Percentiles rank a stretch among this genome's conserved stretches.
Evolutionary conservation across 768 basidiomycete species (phyloP).

Genomic region (Amanita rubescens): DNA sequence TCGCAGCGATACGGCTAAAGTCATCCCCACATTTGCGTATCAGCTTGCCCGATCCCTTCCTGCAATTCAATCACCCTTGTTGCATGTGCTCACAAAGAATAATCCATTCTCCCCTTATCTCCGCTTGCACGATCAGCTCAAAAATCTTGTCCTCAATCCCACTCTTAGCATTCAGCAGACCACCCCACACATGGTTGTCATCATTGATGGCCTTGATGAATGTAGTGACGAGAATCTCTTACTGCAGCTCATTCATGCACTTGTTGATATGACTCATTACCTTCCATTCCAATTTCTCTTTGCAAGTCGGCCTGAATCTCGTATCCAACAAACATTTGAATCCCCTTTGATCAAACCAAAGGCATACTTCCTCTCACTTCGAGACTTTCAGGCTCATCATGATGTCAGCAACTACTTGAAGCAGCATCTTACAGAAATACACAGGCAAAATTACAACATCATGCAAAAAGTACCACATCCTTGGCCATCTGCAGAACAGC

Average conservation of each 20-base stretch:
- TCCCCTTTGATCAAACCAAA: not conserved
- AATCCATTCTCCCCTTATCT: not conserved
- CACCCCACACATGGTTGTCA: not conserved
- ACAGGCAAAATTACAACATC: too few species aligned
- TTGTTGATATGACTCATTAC: not conserved
- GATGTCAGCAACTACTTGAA: too few species aligned
- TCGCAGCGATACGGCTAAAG: not conserved
- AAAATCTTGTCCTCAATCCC: not conserved
- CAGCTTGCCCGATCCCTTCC: not conserved
- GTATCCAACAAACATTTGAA: not conserved
- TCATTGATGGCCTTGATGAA: constrained; percentile 3
- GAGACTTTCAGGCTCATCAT: too few species aligned
- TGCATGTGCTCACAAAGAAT: not conserved
- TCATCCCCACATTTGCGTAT: not conserved
- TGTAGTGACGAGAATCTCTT: not conserved
- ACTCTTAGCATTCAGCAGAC: not conserved
- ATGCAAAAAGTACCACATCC: not conserved
- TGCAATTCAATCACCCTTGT: not conserved
- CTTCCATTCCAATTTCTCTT: not conserved
- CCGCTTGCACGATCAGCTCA: not conserved
- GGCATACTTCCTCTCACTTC: too few species aligned
- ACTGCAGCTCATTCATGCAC: not conserved
- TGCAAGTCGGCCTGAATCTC: not conserved
- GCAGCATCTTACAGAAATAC: not conserved
- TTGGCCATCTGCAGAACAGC: not conserved